Evolutionary conservation across 2,329 filamentous ascomycete genomes (phyloP).

Genomic region (Epichloe scottii): DNA sequence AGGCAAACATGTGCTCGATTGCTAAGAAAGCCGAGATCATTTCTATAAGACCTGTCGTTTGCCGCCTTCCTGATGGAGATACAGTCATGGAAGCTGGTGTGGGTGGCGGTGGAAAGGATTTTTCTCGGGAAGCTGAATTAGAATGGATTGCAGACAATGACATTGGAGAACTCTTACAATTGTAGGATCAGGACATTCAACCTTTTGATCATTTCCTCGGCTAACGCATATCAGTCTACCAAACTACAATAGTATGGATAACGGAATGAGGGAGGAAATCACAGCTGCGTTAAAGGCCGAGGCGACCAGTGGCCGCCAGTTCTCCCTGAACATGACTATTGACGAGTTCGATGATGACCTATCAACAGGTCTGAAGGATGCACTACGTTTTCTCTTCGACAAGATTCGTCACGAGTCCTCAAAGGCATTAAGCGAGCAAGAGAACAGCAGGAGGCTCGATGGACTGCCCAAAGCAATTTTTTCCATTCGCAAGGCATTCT

Average conservation of each 20-base stretch:
- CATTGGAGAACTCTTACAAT: conserved; percentile 34
- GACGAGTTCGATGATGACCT: conserved; percentile 8
- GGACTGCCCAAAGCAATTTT: conserved; percentile 30
- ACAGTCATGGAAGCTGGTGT: conserved; percentile 63
- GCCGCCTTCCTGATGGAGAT: conserved; percentile 43
- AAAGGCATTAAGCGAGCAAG: not conserved
- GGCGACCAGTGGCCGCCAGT: conserved; percentile 12
- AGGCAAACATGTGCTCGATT: conserved; percentile 47
- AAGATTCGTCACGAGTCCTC: not conserved
- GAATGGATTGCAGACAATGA: conserved; percentile 42
- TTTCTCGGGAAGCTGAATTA: conserved; percentile 55
- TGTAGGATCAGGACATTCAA: conserved; percentile 13
- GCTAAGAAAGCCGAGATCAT: conserved; percentile 43
- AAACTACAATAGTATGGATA: conserved; percentile 5
- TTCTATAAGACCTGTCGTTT: conserved; percentile 67
- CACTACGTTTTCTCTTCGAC: not conserved
- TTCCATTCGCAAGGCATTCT: conserved; percentile 84
- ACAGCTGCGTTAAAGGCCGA: conserved; percentile 7
- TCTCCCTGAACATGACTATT: conserved; percentile 15
- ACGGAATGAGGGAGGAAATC: conserved; percentile 7
- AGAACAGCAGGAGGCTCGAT: not conserved
- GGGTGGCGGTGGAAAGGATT: conserved; percentile 67
- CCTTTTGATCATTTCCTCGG: not conserved
- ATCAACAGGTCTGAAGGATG: conserved; percentile 6
- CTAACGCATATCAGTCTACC: conserved; percentile 10